phyloP scores from a whole-genome alignment of 768 basidiomycete species.

The Tulasnella sp. region DNA sequence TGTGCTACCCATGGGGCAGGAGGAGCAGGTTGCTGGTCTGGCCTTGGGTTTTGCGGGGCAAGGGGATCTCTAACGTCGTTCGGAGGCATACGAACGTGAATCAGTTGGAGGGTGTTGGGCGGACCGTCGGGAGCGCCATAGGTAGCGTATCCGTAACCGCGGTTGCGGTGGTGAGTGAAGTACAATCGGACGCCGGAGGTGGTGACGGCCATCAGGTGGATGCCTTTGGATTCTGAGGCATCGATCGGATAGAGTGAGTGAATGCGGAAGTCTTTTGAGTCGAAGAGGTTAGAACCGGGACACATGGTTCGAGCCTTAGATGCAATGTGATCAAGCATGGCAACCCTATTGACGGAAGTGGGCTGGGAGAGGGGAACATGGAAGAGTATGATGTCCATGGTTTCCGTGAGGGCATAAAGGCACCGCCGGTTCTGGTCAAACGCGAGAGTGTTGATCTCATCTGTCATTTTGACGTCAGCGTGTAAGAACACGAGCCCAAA shows the following conservation, averaged over 20 bases:
- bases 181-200: constrained; percentile 74
- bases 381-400: constrained; percentile 55
- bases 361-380: constrained; percentile 32
- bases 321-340: constrained; percentile 60
- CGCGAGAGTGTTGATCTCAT: constrained; percentile 55
- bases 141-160: constrained; percentile 1
- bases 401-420: constrained; percentile 64
- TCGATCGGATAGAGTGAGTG: constrained; percentile 57
- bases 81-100: constrained; percentile 48
- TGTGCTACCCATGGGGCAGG: constrained; percentile 17
- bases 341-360: constrained; percentile 56
- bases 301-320: constrained; percentile 71
- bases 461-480: constrained; percentile 30
- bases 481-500: constrained; percentile 1
- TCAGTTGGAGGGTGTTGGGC: constrained; percentile 43
- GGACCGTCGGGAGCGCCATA: constrained; percentile 20
- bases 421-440: constrained; percentile 57
- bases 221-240: constrained; percentile 49
- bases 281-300: constrained; percentile 57
- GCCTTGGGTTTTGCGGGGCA: not conserved
- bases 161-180: constrained; percentile 36
- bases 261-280: constrained; percentile 52
- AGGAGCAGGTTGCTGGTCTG: constrained; percentile 28
- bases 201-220: constrained; percentile 73
- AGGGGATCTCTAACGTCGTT: constrained; percentile 18